Evolutionary conservation across 2,329 filamentous ascomycete genomes (phyloP).

Genomic region (Hawksworthiomyces lignivorus): DNA sequence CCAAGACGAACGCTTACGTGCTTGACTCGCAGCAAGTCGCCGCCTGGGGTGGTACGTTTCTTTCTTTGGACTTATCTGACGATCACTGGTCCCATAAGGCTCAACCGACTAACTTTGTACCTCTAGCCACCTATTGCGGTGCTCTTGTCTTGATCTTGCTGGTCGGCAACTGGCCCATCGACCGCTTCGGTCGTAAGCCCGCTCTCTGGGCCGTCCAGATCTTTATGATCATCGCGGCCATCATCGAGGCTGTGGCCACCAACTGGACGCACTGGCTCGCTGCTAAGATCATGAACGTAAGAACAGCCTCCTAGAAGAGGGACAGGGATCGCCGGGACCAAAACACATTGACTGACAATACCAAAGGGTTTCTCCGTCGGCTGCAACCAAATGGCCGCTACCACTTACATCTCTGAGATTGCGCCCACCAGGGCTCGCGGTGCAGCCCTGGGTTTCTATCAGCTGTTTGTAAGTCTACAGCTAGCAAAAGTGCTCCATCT

Average conservation of each 20-base stretch:
- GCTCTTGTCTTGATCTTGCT: constrained; percentile 5
- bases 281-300: constrained; percentile 9
- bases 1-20: constrained; percentile 1
- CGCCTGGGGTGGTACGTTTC: constrained; percentile 4
- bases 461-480: constrained; percentile 8
- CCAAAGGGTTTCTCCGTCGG: constrained; percentile 6
- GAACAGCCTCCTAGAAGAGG: too few relatives aligned
- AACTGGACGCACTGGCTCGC: constrained; percentile 9
- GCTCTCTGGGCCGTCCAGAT: constrained; percentile 10
- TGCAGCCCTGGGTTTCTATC: constrained; percentile 9
- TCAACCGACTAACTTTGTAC: neutral
- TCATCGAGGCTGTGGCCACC: constrained; percentile 5
- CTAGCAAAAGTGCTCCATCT: neutral
- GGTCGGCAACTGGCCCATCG: constrained; percentile 8
- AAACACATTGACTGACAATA: neutral
- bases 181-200: constrained; percentile 8
- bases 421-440: constrained; percentile 6
- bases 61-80: too few relatives aligned
- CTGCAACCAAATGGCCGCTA: constrained; percentile 8
- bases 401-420: constrained; percentile 9
- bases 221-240: constrained; percentile 7
- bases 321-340: too few relatives aligned
- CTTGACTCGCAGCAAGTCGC: constrained; percentile 6
- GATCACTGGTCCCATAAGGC: too few relatives aligned
- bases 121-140: constrained; percentile 1